Evolutionary conservation across 208 protist genomes (phyloP).

Genomic region (Trypanosoma caninum): DNA sequence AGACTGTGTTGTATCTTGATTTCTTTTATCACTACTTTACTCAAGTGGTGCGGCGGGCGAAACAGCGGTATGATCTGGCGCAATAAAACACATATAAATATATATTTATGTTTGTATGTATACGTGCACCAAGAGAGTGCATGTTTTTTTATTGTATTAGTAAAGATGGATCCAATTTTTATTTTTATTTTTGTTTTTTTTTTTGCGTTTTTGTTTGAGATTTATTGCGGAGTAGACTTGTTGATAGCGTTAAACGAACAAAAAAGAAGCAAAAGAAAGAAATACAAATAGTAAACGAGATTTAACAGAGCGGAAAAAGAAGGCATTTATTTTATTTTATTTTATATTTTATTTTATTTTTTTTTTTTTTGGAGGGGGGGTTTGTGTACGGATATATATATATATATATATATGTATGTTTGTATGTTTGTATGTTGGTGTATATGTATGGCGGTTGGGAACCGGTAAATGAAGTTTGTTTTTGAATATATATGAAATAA

Average conservation of each 20-base stretch:
- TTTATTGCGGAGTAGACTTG: too few species aligned
- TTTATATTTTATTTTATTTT: conserved; percentile 9
- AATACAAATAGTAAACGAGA: background rate
- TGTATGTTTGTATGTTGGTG: background rate
- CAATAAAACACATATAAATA: too few species aligned
- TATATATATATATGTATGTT: conserved; percentile 6
- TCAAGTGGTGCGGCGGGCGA: conserved; percentile 77
- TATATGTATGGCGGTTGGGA: background rate
- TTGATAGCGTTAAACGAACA: too few species aligned
- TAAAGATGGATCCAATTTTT: too few species aligned
- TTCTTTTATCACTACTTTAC: conserved; percentile 97
- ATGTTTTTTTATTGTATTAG: too few species aligned
- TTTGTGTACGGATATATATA: too few species aligned
- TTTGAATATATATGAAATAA: too few species aligned
- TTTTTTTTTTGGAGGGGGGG: conserved; percentile 22
- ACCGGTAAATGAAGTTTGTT: too few species aligned
- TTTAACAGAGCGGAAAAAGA: background rate
- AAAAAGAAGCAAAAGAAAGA: background rate
- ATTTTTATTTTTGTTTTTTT: too few species aligned
- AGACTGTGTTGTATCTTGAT: conserved; percentile 94
- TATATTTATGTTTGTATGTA: too few species aligned
- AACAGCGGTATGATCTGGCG: conserved; percentile 72
- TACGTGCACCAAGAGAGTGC: too few species aligned
- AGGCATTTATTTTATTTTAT: background rate
- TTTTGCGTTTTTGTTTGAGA: too few species aligned